Evolutionary conservation across 139 green algal species (phyloP).

Genomic region (Coelastrella sp.): DNA sequence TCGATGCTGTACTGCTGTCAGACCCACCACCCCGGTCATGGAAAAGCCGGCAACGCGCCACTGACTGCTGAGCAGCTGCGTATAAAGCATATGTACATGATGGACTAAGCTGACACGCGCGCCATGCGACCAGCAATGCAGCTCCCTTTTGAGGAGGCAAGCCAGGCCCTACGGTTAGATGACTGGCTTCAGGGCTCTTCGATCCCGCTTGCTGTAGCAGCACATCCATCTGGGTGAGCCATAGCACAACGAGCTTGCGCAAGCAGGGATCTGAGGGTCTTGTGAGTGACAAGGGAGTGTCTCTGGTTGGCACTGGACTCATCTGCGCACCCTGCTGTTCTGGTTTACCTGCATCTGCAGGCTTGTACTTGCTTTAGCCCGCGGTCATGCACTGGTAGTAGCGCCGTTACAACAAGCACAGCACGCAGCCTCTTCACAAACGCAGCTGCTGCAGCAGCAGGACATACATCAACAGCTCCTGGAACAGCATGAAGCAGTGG

Average conservation of each 20-base stretch:
- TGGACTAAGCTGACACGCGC: background rate
- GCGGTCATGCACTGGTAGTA: background rate
- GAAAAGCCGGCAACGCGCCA: background rate
- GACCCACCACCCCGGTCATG: background rate
- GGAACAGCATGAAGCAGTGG: background rate
- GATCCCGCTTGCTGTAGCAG: conserved; percentile 9
- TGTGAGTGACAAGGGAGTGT: background rate
- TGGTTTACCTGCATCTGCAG: background rate
- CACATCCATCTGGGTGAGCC: conserved; percentile 32
- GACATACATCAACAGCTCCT: background rate
- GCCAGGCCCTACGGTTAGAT: background rate
- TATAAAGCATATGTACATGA: background rate
- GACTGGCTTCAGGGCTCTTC: conserved; percentile 5
- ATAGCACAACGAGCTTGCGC: background rate
- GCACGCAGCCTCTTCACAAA: background rate
- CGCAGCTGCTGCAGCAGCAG: background rate
- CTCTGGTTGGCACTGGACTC: background rate
- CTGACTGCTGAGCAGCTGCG: background rate
- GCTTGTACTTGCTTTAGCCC: conserved; percentile 11
- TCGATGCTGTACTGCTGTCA: background rate
- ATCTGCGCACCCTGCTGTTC: background rate
- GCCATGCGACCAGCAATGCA: background rate
- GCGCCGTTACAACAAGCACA: background rate
- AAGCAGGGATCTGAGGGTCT: background rate
- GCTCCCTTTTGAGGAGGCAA: background rate